These are phyloP conservation scores for Amaranthus cruentus DNA, from an alignment of 148 eudicot species.

Conservation along the genomic window DNA sequence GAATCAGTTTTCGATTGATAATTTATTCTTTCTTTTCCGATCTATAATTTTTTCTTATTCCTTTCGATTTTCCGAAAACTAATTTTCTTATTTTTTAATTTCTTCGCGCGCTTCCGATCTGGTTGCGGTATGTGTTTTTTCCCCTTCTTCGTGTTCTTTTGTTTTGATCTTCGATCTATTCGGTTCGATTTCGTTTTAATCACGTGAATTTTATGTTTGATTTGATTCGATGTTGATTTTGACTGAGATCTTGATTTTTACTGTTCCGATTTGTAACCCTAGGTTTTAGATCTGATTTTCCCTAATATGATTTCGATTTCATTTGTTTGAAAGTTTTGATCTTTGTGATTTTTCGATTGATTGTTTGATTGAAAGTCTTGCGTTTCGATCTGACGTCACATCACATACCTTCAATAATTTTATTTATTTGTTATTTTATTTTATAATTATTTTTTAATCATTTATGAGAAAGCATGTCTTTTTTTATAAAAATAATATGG, in stretches of 20 bases:
- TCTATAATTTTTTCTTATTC: not conserved
- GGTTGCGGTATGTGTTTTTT: slow-evolving; percentile 21
- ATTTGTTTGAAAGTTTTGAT: not conserved
- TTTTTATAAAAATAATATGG: not conserved
- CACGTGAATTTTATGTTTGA: not conserved
- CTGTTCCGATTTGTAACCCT: slow-evolving; percentile 12
- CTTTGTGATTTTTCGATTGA: not conserved
- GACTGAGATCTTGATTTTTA: slow-evolving; percentile 1
- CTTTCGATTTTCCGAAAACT: not conserved
- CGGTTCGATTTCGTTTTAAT: slow-evolving; percentile 4
- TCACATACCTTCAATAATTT: not conserved
- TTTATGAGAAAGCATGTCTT: not conserved
- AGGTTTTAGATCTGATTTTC: slow-evolving; percentile 6
- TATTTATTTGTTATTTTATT: not conserved
- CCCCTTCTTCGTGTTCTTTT: not conserved
- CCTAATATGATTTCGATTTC: slow-evolving; percentile 5
- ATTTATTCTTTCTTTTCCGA: not conserved
- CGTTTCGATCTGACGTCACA: slow-evolving; percentile 23
- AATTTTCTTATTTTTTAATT: not conserved
- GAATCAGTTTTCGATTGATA: slow-evolving; percentile 2
- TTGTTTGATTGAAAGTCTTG: not conserved
- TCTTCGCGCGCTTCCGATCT: slow-evolving; percentile 13
- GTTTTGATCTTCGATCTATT: not conserved
- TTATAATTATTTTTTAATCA: not conserved
- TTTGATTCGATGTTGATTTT: slow-evolving; percentile 1